Evolutionary conservation across 169 alveolate species (phyloP).

Genomic region (Amoebophrya sp.): DNA sequence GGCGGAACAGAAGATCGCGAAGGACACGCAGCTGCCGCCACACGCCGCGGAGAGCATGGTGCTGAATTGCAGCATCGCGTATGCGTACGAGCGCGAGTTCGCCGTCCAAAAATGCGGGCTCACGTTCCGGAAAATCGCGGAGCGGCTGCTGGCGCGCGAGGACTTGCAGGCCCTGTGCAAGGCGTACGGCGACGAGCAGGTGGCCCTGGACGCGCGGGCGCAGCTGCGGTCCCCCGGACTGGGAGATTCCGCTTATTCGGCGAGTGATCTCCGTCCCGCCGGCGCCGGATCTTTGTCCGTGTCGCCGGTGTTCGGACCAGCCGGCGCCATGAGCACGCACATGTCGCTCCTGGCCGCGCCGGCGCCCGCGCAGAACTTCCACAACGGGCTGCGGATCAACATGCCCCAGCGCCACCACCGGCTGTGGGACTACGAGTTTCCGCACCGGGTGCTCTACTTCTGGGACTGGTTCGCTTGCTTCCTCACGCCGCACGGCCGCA

Average conservation of each 20-base stretch:
- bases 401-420: not conserved
- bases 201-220: not conserved
- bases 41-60: too few species aligned
- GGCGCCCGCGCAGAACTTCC: too few species aligned
- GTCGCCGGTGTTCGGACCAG: too few species aligned
- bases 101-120: not conserved
- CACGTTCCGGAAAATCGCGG: not conserved
- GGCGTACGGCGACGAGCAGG: not conserved
- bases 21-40: not conserved
- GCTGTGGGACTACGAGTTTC: not conserved
- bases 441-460: not conserved
- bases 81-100: not conserved
- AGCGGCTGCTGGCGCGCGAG: not conserved
- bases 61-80: not conserved
- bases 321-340: too few species aligned
- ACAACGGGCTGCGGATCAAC: too few species aligned
- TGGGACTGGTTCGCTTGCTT: not conserved
- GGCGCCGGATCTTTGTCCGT: not conserved
- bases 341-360: too few species aligned
- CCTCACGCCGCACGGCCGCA: not conserved
- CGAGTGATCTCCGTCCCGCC: not conserved
- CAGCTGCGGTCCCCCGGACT: not conserved
- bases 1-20: not conserved
- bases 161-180: not conserved
- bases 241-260: not conserved